phyloP scores from a whole-genome alignment of 306 rosid genomes.

The barrel medic (Medicago truncatula) region DNA sequence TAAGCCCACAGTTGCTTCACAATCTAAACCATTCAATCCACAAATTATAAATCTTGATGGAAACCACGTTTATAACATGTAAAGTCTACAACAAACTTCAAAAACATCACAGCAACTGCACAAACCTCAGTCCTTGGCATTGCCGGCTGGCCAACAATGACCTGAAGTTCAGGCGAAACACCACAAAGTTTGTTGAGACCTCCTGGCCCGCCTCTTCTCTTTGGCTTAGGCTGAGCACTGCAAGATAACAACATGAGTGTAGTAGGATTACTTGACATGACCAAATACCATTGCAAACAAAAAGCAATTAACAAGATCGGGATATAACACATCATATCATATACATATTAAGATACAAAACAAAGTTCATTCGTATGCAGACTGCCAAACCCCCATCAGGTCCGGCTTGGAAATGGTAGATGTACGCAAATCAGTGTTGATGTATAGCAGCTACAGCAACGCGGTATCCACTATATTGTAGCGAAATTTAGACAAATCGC shows the following conservation, averaged over 20 bases:
- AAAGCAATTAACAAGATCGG: constrained; percentile 5
- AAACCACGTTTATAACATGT: not conserved
- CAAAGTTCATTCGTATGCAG: not conserved
- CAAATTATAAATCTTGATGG: constrained; percentile 28
- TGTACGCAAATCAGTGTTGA: too few relatives aligned
- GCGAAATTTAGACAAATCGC: too few relatives aligned
- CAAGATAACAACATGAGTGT: constrained; percentile 30
- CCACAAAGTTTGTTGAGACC: constrained; percentile 84
- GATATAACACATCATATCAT: not conserved
- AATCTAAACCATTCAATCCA: constrained; percentile 55
- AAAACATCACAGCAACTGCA: not conserved
- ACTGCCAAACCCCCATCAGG: not conserved
- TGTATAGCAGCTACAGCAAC: too few relatives aligned
- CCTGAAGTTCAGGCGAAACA: constrained; percentile 88
- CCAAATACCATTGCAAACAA: constrained; percentile 31
- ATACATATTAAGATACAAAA: not conserved
- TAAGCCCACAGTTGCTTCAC: constrained; percentile 96
- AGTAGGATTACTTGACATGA: not conserved
- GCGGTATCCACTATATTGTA: too few relatives aligned
- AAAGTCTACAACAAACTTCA: constrained; percentile 2
- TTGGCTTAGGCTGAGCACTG: constrained; percentile 68
- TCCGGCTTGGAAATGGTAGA: not conserved
- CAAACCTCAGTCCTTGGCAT: constrained; percentile 83
- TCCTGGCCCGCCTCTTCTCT: constrained; percentile 93
- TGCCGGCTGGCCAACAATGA: constrained; percentile 84